Base-by-base conservation (phyloP, 345 rosid species). In the Populus alba region DNA sequence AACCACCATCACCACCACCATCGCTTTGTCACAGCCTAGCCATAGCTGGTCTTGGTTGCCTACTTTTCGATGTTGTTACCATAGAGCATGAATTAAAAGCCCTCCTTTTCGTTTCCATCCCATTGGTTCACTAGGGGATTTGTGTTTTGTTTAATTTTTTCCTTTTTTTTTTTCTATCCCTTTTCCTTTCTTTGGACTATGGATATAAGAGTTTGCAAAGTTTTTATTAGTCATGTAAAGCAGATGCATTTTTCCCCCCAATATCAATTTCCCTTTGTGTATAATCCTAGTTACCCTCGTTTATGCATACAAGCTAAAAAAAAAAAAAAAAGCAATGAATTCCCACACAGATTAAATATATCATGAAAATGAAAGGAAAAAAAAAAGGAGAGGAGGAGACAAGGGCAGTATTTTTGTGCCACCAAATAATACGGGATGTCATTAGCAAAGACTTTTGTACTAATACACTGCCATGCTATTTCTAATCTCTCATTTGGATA, bases 21-120 rank as follows among this genome's bases (percentile, higher is more conserved):
- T 41, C 75, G 71, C 2, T 75, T 70, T 43, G 71, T 75, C 35
- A 70, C 81, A 29, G 82, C 59, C 66, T 76, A 68, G 51, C 17
- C 2, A 11, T 45, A n/a, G 25, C 70, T 67, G n/a, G 70, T 35
- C 17, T 11, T 67, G 47, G 45, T 37, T 35, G 47, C 65, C 65
- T 59, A 3, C 65, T 59, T 59, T 59, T 59, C 29, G 9, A 10
- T 23, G 65, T 23, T 59, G 2, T 59, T 10, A n/a, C 65, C 62
- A 22, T 20, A 8, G 25, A 55, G 25, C 62, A 55, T 55, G 62
- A 55, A 20, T 55, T 55, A 22, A 55, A 8, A 41, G 45, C 1
- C 51, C 51, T 47, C 62, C 62, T 55, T 22, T 55, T 55, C 23
- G 62, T 55, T 22, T 18, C 70, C 41, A 33, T 8, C 43, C 70